These are phyloP conservation scores for Cytospora chrysosperma DNA, from an alignment of 2,329 filamentous ascomycete genomes.

Conservation along the genomic window DNA sequence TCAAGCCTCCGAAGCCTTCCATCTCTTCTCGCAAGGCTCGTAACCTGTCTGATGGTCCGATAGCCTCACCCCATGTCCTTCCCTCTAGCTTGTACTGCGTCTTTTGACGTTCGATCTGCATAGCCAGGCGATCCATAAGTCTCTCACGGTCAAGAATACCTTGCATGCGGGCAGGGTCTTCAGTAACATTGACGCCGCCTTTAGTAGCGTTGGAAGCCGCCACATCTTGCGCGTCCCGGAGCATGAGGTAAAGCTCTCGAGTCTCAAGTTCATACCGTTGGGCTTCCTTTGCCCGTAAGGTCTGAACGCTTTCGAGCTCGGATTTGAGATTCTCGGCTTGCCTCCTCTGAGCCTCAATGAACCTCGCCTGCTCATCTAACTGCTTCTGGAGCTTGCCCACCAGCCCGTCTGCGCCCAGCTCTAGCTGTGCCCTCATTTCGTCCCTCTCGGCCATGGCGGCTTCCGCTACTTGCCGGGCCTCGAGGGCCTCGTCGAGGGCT, in stretches of 20 bases:
- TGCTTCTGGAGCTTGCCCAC: conserved; percentile 92
- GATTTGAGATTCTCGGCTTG: conserved; percentile 87
- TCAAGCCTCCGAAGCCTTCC: conserved; percentile 60
- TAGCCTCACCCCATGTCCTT: conserved; percentile 78
- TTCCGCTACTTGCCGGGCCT: conserved; percentile 89
- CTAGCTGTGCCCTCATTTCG: conserved; percentile 85
- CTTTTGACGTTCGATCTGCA: conserved; percentile 94
- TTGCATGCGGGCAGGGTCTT: conserved; percentile 75
- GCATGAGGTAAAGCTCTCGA: conserved; percentile 95
- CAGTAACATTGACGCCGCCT: conserved; percentile 53
- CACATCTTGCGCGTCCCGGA: conserved; percentile 94
- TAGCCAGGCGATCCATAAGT: conserved; percentile 90
- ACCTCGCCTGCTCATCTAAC: conserved; percentile 85
- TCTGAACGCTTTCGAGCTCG: conserved; percentile 83
- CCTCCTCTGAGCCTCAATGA: conserved; percentile 84
- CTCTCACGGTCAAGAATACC: conserved; percentile 91
- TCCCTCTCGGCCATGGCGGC: conserved; percentile 94
- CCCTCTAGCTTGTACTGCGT: conserved; percentile 97
- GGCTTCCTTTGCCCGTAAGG: conserved; percentile 82
- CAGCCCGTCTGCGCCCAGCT: conserved; percentile 88
- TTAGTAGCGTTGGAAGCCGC: conserved; percentile 78
- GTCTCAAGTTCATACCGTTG: conserved; percentile 96
- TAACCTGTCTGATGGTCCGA: conserved; percentile 86
- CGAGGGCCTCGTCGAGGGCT: conserved; percentile 85
- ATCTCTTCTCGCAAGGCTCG: conserved; percentile 92